Base-by-base conservation (phyloP, 805 yeast genomes). In the Kuraishia capsulata region DNA sequence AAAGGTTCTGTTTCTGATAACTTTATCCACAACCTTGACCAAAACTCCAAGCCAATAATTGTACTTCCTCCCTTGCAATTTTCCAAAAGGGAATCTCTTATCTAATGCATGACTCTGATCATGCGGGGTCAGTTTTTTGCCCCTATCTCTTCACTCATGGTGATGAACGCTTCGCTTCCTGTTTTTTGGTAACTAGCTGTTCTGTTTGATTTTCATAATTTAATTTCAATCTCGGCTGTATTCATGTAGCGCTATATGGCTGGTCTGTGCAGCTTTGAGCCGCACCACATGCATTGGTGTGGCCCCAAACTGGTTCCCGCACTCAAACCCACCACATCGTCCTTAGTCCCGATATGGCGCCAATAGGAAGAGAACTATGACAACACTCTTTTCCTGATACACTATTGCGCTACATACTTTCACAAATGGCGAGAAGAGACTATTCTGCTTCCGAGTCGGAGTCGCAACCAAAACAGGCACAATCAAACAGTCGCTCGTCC, bases 401-500 rank as follows among this genome's bases (percentile, higher is more conserved):
- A n/a, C n/a, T n/a, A n/a, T n/a, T n/a, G n/a, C n/a, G n/a, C 26
- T 23, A 23, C 10, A 8, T 8, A 23, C 26, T 11, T 11, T 23
- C 31, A 20, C 26, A 2, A 5, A 21, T 9, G 16, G 33, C 38
- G 11, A 30, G 32, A 8, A 37, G 38, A 4, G 35, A 36, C 17
- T 28, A 28, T 13, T 41, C 44, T 10, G 40, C 41, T n/a, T 44
- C 48, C 1, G 73, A 67, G 35, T 57, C 65, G 1, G 45, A 44
- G 19, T 33, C 47, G 5, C 61, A 62, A 2, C 62, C 36, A 13
- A 30, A 69, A 2, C 61, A 54, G 40, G 43, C 56, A 1, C 69
- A 63, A 41, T 45, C 65, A 2, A 67, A 56, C 41, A 48, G 56
- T 21, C 60, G 79, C 40, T 65, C 75, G 1, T 66, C 74, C n/a